Conservation (phyloP, 169 alveolate genomes). For the Eimeria maxima region DNA sequence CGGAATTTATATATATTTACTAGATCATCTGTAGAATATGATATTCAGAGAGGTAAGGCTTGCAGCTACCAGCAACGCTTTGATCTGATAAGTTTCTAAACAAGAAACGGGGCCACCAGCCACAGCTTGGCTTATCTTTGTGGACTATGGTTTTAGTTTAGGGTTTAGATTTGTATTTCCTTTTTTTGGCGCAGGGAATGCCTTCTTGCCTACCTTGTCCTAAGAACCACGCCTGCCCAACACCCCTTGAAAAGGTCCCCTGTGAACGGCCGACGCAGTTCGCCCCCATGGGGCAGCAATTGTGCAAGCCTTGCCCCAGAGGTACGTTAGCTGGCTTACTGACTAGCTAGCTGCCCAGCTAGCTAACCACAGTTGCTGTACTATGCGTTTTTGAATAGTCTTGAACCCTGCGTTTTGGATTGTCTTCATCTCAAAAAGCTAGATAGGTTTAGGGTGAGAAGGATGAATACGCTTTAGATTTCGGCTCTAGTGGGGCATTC, state of each 20-base stretch:
- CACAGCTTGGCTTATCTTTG: not conserved
- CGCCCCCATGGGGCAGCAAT: conserved; percentile 56
- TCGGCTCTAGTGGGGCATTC: too few relatives aligned
- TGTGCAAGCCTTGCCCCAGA: conserved; percentile 56
- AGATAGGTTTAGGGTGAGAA: not conserved
- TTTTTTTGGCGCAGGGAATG: not conserved
- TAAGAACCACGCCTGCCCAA: conserved; percentile 36
- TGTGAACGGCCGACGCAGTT: conserved; percentile 55
- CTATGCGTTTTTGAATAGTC: too few relatives aligned
- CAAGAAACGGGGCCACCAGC: not conserved
- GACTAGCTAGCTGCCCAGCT: not conserved
- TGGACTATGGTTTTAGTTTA: not conserved
- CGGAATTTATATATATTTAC: not conserved
- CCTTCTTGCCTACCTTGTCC: conserved; percentile 33
- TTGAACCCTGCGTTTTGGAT: not conserved
- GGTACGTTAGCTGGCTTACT: not conserved
- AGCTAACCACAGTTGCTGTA: not conserved
- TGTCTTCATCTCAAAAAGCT: not conserved
- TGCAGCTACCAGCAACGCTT: not conserved
- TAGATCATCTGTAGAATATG: too few relatives aligned
- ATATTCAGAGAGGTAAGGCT: not conserved
- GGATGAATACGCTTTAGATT: not conserved
- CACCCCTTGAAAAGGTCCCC: conserved; percentile 39
- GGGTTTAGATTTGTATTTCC: not conserved
- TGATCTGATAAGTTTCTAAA: not conserved